Evolutionary conservation across 768 basidiomycete genomes (phyloP).

Genomic region (Chalciporus pseudorubinellus): DNA sequence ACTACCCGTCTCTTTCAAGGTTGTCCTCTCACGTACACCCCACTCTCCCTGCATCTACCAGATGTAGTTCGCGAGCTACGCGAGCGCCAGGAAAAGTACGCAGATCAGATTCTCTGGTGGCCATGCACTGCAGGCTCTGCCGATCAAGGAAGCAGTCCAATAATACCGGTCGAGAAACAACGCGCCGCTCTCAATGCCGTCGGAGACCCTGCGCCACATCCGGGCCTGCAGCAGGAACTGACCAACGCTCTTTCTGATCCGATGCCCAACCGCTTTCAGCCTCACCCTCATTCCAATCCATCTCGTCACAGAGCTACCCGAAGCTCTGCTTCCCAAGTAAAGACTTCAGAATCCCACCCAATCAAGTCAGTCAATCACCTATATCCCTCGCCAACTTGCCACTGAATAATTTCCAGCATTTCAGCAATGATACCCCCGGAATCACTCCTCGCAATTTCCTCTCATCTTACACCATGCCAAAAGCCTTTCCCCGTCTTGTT

Average conservation of each 20-base stretch:
- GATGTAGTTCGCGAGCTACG: slow-evolving; percentile 53
- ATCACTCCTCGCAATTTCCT: slow-evolving; percentile 41
- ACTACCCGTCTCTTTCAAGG: slow-evolving; percentile 37
- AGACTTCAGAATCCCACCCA: slow-evolving; percentile 79
- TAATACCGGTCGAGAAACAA: slow-evolving; percentile 22
- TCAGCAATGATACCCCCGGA: slow-evolving; percentile 58
- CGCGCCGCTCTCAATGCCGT: slow-evolving; percentile 20
- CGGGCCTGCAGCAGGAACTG: slow-evolving; percentile 47
- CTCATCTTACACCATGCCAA: slow-evolving; percentile 27
- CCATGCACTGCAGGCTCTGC: slow-evolving; percentile 28
- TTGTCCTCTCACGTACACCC: slow-evolving; percentile 54
- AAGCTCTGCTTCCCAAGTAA: slow-evolving; percentile 33
- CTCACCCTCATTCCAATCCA: slow-evolving; percentile 16
- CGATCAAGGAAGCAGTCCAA: slow-evolving; percentile 1
- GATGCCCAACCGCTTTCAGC: slow-evolving; percentile 21
- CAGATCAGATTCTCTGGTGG: slow-evolving; percentile 49
- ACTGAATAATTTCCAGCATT: slow-evolving; percentile 36
- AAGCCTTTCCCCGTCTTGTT: slow-evolving; percentile 33
- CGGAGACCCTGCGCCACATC: slow-evolving; percentile 14
- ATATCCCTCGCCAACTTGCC: not conserved
- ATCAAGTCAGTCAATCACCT: slow-evolving; percentile 60
- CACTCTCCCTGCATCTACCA: slow-evolving; percentile 62
- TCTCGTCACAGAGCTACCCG: slow-evolving; percentile 1
- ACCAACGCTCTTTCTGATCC: slow-evolving; percentile 53
- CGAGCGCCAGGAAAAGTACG: slow-evolving; percentile 44